Conservation (phyloP, 495 filamentous ascomycete species). For the Penicillium macrosclerotiorum region DNA sequence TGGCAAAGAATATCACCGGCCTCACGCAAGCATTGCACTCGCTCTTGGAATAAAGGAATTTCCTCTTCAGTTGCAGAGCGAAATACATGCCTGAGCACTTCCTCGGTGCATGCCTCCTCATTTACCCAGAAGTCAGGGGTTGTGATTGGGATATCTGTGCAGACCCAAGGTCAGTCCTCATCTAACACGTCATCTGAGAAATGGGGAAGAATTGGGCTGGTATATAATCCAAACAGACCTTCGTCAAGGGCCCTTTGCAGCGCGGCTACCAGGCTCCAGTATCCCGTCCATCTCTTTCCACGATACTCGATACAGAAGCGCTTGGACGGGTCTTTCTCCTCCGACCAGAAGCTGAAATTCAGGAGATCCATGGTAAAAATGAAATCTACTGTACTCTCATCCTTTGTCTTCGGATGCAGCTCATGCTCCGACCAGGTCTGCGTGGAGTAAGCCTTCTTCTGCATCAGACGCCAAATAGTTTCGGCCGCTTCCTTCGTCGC, state of each 20-base stretch:
- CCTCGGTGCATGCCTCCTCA: constrained; percentile 71
- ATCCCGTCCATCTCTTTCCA: constrained; percentile 83
- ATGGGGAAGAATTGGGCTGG: no score
- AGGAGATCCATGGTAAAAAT: constrained; percentile 96
- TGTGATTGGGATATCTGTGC: constrained; percentile 83
- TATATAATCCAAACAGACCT: constrained; percentile 53
- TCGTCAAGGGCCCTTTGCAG: constrained; percentile 88
- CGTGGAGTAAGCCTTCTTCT: constrained; percentile 77
- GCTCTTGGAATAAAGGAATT: constrained; percentile 79
- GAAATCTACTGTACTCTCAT: constrained; percentile 78
- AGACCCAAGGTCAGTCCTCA: no score
- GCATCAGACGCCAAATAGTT: constrained; percentile 75
- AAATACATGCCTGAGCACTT: constrained; percentile 73
- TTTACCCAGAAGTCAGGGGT: constrained; percentile 83
- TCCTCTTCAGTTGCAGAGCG: constrained; percentile 81
- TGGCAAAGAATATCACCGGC: constrained; percentile 80
- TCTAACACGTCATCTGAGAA: no score
- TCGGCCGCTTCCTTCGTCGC: constrained; percentile 78
- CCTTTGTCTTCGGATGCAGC: constrained; percentile 79
- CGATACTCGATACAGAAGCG: constrained; percentile 79
- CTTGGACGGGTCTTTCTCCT: constrained; percentile 53
- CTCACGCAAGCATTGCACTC: constrained; percentile 77
- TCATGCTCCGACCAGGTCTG: constrained; percentile 84
- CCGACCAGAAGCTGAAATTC: constrained; percentile 97
- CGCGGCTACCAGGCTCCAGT: constrained; percentile 89